A percentile compares a stretch with the other conserved stretches of the same genome.
phyloP scores from a whole-genome alignment of 2,329 filamentous ascomycete genomes.

The Laburnicola sp. region DNA sequence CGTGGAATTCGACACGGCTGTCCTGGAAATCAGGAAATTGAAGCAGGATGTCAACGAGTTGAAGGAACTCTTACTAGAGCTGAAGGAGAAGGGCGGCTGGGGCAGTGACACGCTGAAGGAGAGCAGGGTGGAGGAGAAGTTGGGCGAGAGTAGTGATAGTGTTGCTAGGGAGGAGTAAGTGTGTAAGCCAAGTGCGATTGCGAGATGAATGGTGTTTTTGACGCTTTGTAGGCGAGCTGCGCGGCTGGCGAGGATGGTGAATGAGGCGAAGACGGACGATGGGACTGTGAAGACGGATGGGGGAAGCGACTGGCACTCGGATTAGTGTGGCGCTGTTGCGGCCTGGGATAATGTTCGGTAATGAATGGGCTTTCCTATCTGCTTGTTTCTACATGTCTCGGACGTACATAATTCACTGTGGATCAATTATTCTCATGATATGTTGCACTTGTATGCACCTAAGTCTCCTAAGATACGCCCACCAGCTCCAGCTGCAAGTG shows the following conservation, averaged over 20 bases:
- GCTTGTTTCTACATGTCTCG: too few relatives aligned
- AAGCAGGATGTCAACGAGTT: constrained; percentile 51
- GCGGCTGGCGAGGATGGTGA: not conserved
- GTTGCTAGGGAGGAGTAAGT: constrained; percentile 27
- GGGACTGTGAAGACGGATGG: constrained; percentile 1
- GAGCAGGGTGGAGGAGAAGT: constrained; percentile 28
- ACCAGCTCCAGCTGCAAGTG: too few relatives aligned
- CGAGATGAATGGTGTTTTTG: not conserved
- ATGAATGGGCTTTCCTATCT: too few relatives aligned
- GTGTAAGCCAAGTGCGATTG: not conserved
- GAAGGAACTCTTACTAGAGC: constrained; percentile 44
- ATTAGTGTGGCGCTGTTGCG: too few relatives aligned
- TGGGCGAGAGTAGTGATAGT: constrained; percentile 32
- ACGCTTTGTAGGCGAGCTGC: not conserved
- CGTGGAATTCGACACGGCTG: constrained; percentile 74
- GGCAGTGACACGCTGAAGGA: constrained; percentile 36
- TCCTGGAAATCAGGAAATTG: constrained; percentile 62
- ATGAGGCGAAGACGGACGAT: too few relatives aligned
- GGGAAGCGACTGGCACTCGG: constrained; percentile 7
- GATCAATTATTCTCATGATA: too few relatives aligned
- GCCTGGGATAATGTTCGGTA: too few relatives aligned
- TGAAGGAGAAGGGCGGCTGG: constrained; percentile 32
- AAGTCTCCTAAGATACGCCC: too few relatives aligned
- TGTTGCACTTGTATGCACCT: too few relatives aligned
- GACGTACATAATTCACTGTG: too few relatives aligned